phyloP scores from a whole-genome alignment of 345 rosid genomes.

The Salix arbutifolia region DNA sequence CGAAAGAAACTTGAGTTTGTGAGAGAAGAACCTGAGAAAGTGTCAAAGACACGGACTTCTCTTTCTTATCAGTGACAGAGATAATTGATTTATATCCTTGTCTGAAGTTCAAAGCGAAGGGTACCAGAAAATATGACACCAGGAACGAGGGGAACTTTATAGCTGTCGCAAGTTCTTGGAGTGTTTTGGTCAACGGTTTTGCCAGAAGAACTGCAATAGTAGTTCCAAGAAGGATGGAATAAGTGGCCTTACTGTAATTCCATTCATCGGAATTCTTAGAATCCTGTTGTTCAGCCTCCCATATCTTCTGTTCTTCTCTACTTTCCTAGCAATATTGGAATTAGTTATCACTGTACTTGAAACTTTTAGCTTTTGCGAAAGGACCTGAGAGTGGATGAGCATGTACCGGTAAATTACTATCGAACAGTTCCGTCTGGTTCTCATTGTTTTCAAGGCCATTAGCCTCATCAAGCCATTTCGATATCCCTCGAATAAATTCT shows the following conservation, averaged over 20 bases:
- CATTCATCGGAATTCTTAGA: conserved; percentile 21
- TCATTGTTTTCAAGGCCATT: not conserved
- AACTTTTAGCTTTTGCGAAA: not conserved
- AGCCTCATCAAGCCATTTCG: conserved; percentile 31
- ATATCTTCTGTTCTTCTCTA: conserved; percentile 24
- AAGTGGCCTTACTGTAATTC: conserved; percentile 32
- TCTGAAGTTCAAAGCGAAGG: conserved; percentile 36
- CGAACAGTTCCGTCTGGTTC: not conserved
- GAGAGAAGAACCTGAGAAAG: conserved; percentile 37
- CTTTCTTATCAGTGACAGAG: conserved; percentile 32
- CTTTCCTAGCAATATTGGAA: conserved; percentile 18
- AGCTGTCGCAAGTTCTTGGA: conserved; percentile 27
- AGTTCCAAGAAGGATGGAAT: conserved; percentile 34
- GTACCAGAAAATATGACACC: conserved; percentile 39
- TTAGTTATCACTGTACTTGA: not conserved
- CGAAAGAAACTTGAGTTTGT: not conserved
- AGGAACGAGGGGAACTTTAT: conserved; percentile 34
- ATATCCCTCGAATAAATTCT: conserved; percentile 34
- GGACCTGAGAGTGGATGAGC: not conserved
- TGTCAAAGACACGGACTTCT: conserved; percentile 33
- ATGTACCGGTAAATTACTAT: conserved; percentile 15
- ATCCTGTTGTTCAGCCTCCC: conserved; percentile 9
- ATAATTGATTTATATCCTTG: conserved; percentile 10
- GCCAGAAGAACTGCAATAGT: conserved; percentile 25
- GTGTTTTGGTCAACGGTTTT: conserved; percentile 26